Base-by-base conservation (phyloP, 495 filamentous ascomycete genomes). In the Friedmanniomyces endolithicus region DNA sequence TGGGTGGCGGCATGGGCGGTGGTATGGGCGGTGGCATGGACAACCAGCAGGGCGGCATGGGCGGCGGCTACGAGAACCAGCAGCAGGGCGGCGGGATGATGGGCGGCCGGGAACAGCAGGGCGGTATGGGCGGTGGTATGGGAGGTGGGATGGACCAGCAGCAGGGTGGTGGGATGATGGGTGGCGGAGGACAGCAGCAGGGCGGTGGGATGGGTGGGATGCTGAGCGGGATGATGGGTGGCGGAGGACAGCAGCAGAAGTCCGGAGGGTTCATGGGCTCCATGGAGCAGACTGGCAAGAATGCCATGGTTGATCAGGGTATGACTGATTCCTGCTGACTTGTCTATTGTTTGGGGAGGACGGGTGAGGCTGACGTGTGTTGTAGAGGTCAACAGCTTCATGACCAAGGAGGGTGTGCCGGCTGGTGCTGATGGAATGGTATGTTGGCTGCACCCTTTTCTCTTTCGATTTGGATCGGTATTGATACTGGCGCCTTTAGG, bases 401-500 rank as follows among this genome's bases (percentile, higher is more conserved):
- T 50, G 31, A 51, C 8, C 54, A 56, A 55, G 44, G 52, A 55
- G 19, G 52, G 52, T 16, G 43, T 55, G 12, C 52, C 52, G 7
- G 33, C 19, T 11, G 49, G 49, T 22, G 49, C 49, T 23, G 49
- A 52, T 41, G 33, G 35, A 2, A 47, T 29, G 24, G 48, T 50
- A 35, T 6, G 48, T 50, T 11, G 7, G 29, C 17, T 12, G 20
- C 23, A 14, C n/a, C n/a, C n/a, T n/a, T n/a, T n/a, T 35, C 19
- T 33, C 11, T 20, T 12, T 31, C 27, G 4, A 31, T 31, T 31
- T 31, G 4, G 9, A 31, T 31, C 27, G 27, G 27, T 31, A 31
- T 9, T 31, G 27, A 31, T 9, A 9, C 4, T 31, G 27, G 27
- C 9, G 3, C 3, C 9, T 3, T 4, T 31, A 31, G 27, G 27